Evolutionary conservation across 148 eudicot genomes (phyloP), one percentile per base, ranked within the genome.

Genomic region (Amaranthus hypochondriacus): DNA sequence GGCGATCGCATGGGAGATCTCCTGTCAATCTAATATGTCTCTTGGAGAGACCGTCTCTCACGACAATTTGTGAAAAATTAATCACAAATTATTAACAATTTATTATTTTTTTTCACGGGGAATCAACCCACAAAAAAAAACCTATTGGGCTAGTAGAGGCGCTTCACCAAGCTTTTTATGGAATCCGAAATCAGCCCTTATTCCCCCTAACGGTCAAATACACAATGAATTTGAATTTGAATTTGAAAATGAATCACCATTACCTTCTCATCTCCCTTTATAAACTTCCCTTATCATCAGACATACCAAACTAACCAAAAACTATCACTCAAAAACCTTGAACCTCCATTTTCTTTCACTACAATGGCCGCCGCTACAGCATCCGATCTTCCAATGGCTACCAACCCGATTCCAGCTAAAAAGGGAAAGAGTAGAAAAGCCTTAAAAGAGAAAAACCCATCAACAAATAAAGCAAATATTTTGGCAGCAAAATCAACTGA

Each of bases 351-450:
- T 53, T 46, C 77, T 74, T 63, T 60, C 80, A 44, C 78, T 60
- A 76, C 75, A 42, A 90, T 90, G 91, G 89, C 89, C 9, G 80
- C 81, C 51, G 9, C 71, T 8, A 71, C 73, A 10, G 56, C 69
- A 4, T 74, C 82, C 13, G 63, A 76, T 28, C 75, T 73, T 54
- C 84, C 79, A 9, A 67, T 75, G 66, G 39, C 72, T 28, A 6
- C 81, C 12, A 75, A 76, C 68, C 79, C 81, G 1, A 57, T 48
- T 9, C 85, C 84, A 42, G 48, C 89, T 1, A 94, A 86, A 83
- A 94, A 85, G 78, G 85, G 79, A 54, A 82, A 81, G 77, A 61
- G 79, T 13, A 82, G 85, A 68, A 91, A 84, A 72, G 89, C 91
- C 7, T 65, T 93, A 51, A 91, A 93, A 68, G 91, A 73, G 64